Evolutionary conservation across 169 alveolate species (phyloP).

Genomic region (Amoebophrya sp.): DNA sequence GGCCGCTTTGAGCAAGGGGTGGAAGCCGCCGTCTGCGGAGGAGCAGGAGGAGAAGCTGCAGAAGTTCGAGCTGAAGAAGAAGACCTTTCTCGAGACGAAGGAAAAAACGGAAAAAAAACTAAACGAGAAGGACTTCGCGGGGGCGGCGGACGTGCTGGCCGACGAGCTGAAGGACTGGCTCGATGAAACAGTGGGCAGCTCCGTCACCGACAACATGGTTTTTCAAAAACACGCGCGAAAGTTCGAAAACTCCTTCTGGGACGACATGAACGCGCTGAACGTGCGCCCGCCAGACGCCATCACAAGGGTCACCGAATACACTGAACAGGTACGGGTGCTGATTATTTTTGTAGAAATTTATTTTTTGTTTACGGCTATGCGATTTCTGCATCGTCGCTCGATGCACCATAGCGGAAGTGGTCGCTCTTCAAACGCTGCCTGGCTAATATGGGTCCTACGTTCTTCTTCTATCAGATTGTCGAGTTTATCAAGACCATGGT

Average conservation of each 20-base stretch:
- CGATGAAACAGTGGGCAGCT: constrained; percentile 5
- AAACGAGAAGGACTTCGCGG: background rate
- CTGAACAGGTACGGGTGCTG: background rate
- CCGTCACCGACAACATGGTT: constrained; percentile 6
- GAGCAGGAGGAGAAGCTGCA: background rate
- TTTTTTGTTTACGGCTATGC: background rate
- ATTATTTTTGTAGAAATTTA: background rate
- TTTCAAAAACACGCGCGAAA: constrained; percentile 19
- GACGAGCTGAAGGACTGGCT: constrained; percentile 19
- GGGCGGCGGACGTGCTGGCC: background rate
- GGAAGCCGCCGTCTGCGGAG: background rate
- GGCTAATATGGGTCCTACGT: too few relatives aligned
- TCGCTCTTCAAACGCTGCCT: too few relatives aligned
- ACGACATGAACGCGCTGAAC: constrained; percentile 20
- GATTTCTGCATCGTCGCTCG: background rate
- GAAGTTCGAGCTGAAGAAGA: background rate
- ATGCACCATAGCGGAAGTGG: too few relatives aligned
- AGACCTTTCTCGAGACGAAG: background rate
- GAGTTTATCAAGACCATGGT: constrained; percentile 14
- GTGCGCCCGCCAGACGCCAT: constrained; percentile 30
- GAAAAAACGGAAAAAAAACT: background rate
- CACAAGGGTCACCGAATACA: constrained; percentile 31
- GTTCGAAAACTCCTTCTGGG: constrained; percentile 26
- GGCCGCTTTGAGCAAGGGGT: background rate
- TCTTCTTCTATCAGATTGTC: constrained; percentile 20